phyloP scores from a whole-genome alignment of 2,329 filamentous ascomycete genomes.

The Beauveria pseudobassiana region DNA sequence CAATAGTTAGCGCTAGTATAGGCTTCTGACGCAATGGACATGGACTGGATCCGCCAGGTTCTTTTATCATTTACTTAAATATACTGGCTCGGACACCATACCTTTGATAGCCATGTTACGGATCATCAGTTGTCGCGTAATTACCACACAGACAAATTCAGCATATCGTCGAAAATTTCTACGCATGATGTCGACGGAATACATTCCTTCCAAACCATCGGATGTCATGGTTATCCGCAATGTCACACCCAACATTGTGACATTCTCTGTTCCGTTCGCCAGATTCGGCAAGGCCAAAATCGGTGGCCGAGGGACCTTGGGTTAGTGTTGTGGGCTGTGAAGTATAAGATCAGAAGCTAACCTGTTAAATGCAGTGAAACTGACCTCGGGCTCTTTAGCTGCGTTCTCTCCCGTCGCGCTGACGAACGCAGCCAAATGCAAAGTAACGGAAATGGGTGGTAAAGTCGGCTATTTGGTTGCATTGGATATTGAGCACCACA shows the following conservation, averaged over 20 bases:
- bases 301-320: slow-evolving; percentile 79
- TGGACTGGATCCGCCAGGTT: not conserved
- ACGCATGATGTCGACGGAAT: slow-evolving; percentile 49
- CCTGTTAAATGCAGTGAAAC: slow-evolving; percentile 51
- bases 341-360: not conserved
- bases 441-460: slow-evolving; percentile 57
- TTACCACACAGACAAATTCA: not conserved
- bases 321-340: slow-evolving; percentile 36
- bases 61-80: not conserved
- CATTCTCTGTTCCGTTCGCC: slow-evolving; percentile 74
- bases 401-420: slow-evolving; percentile 89
- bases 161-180: not conserved
- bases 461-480: slow-evolving; percentile 79
- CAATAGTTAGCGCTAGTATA: not conserved
- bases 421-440: slow-evolving; percentile 62
- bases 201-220: slow-evolving; percentile 63
- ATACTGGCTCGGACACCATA: not conserved
- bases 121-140: not conserved
- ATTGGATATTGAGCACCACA: slow-evolving; percentile 88
- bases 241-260: slow-evolving; percentile 70
- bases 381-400: slow-evolving; percentile 69
- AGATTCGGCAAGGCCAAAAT: slow-evolving; percentile 75
- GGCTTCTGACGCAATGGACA: not conserved
- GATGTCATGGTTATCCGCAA: slow-evolving; percentile 87
- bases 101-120: not conserved